Percentiles rank a stretch among this genome's conserved stretches.
These are phyloP conservation scores for Phallus indusiatus DNA, from an alignment of 768 basidiomycete species.

Conservation along the genomic window DNA sequence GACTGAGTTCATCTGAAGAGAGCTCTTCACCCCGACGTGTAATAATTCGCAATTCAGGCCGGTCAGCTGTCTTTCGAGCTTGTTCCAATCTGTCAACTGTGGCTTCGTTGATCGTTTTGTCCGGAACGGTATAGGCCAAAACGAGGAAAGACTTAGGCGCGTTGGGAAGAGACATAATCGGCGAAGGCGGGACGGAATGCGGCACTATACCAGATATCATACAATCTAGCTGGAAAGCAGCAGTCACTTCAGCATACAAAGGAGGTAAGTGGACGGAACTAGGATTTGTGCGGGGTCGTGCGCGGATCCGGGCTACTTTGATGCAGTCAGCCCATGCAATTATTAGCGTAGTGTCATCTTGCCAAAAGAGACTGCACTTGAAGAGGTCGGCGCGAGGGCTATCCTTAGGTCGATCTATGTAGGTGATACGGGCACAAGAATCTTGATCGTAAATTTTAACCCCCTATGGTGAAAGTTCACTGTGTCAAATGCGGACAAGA, in stretches of 20 bases:
- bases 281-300: conserved; percentile 40
- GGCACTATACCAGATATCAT: conserved; percentile 90
- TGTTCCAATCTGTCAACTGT: conserved; percentile 64
- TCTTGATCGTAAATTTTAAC: conserved; percentile 87
- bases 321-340: conserved; percentile 92
- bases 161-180: conserved; percentile 15
- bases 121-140: conserved; percentile 79
- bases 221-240: conserved; percentile 85
- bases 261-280: conserved; percentile 35
- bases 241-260: conserved; percentile 77
- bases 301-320: conserved; percentile 76
- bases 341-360: conserved; percentile 82
- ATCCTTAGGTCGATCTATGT: conserved; percentile 71
- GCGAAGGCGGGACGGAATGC: conserved; percentile 41
- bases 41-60: conserved; percentile 92
- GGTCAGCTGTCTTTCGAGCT: conserved; percentile 73
- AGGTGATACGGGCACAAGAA: conserved; percentile 70
- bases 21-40: conserved; percentile 83
- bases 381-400: conserved; percentile 91
- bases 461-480: conserved; percentile 41
- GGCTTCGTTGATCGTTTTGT: conserved; percentile 54
- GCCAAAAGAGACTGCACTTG: conserved; percentile 88
- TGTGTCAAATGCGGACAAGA: not conserved
- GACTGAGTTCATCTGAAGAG: conserved; percentile 70
- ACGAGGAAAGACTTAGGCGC: conserved; percentile 57